Evolutionary conservation across 2,329 filamentous ascomycete genomes (phyloP), one percentile per base, ranked within the genome.

Genomic region (Cercospora beticola): DNA sequence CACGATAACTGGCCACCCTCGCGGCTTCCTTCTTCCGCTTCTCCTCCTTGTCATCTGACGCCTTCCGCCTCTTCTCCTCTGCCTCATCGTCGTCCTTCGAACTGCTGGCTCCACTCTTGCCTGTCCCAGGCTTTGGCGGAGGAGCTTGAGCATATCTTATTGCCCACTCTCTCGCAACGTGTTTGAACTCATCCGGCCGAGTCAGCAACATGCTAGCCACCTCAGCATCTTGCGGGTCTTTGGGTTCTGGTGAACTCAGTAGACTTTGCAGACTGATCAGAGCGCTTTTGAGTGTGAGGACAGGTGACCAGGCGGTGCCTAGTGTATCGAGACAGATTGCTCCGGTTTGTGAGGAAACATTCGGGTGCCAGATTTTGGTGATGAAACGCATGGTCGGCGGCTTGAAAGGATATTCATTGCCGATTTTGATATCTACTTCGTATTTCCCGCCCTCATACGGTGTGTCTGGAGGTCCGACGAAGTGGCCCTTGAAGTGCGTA

Each of bases 321-420:
- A 99, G 87, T 0, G 94, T 98, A 78, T 99, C 95, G 65, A 99
- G 89, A 78, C 95, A 99, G 79, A 99, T 99, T 28, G 94, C 94
- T 66, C 95, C 95, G 1, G 77, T 78, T 93, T 98, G 71, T 10
- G 62, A 67, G 85, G 92, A 96, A 82, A 99, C 88, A 78, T 99
- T 99, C 36, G 95, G 95, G 80, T 99, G 95, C 94, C 94, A 99
- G 74, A 98, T 90, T 81, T 90, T 94, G 72, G 95, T 99, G 72
- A 90, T 87, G 78, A 98, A 98, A 75, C 88, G 90, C 91, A 99
- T 98, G 68, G 88, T 81, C 4, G 95, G 95, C 4, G 94, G 92
- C 74, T 93, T 91, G 83, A 99, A 99, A 0, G 95, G 95, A 77
- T 99, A 99, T 74, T 92, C 91, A 70, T 87, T 87, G 0, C 94